A percentile compares a stretch with the other conserved stretches of the same genome.
Conservation (phyloP, 441 rosid species). For the Erodium texanum region DNA sequence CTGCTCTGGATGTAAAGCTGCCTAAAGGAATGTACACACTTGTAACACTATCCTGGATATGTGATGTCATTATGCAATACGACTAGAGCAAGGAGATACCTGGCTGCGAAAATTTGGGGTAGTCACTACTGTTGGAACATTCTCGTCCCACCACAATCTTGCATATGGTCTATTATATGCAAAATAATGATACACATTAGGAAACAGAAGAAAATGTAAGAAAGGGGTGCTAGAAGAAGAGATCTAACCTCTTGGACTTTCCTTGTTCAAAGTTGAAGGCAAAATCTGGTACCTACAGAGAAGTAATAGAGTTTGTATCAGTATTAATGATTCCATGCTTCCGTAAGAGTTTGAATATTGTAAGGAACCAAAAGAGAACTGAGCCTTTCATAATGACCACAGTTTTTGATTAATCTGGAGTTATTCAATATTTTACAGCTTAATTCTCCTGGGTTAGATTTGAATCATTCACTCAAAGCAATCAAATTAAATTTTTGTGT, state of each 20-base stretch:
- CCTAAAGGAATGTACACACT: not conserved
- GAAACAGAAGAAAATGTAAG: not conserved
- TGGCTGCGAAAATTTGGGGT: conserved; percentile 52
- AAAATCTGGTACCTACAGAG: conserved; percentile 48
- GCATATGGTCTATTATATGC: conserved; percentile 58
- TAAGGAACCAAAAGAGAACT: not conserved
- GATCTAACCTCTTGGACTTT: conserved; percentile 6
- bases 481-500: not conserved
- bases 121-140: conserved; percentile 72
- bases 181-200: not conserved
- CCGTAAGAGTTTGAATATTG: not conserved
- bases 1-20: conserved; percentile 73
- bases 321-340: not conserved
- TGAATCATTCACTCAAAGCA: not conserved
- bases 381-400: not conserved
- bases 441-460: not conserved
- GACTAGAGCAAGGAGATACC: conserved; percentile 29
- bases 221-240: not conserved
- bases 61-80: conserved; percentile 10
- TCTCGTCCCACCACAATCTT: conserved; percentile 98
- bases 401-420: not conserved
- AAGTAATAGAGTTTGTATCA: not conserved
- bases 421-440: not conserved
- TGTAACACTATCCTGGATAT: not conserved
- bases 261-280: conserved; percentile 8